Conservation (phyloP, 257 asterid genomes). For the Plectranthus barbatus region DNA sequence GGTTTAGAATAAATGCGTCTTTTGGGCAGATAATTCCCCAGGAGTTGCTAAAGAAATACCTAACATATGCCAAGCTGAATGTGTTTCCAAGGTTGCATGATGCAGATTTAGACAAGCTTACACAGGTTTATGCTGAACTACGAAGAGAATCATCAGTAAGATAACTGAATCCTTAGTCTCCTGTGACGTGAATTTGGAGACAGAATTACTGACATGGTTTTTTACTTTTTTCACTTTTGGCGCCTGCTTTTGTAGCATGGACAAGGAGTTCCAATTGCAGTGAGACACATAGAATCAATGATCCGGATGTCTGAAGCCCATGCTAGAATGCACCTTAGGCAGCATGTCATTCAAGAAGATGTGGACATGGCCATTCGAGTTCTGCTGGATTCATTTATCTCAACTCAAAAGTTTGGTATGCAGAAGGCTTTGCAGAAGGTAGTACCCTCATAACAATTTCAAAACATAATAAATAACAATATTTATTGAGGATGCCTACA, state of each 20-base stretch:
- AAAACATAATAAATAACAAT: too few species aligned
- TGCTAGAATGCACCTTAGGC: conserved; percentile 94
- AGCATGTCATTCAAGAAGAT: conserved; percentile 93
- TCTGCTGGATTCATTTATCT: conserved; percentile 81
- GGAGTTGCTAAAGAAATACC: conserved; percentile 84
- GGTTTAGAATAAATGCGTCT: not conserved
- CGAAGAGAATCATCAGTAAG: conserved; percentile 94
- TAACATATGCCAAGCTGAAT: conserved; percentile 82
- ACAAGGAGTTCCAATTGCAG: conserved; percentile 96
- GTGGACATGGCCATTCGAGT: conserved; percentile 98
- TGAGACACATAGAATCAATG: conserved; percentile 96
- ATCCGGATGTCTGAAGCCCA: conserved; percentile 99
- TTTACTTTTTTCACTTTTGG: too few species aligned
- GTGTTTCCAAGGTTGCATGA: conserved; percentile 88
- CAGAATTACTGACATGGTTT: not conserved
- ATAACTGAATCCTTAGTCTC: not conserved
- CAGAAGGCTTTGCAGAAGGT: conserved; percentile 96
- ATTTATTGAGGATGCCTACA: too few species aligned
- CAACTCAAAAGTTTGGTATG: conserved; percentile 91
- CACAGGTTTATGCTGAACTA: conserved; percentile 91
- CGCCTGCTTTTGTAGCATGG: conserved; percentile 53
- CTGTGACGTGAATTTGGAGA: not conserved
- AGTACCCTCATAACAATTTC: not conserved
- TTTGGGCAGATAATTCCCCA: conserved; percentile 71
- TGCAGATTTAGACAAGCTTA: conserved; percentile 84